Percentiles rank a stretch among this genome's conserved stretches.
phyloP scores from a whole-genome alignment of 2,329 filamentous ascomycete species.

The Karstenula rhodostoma region DNA sequence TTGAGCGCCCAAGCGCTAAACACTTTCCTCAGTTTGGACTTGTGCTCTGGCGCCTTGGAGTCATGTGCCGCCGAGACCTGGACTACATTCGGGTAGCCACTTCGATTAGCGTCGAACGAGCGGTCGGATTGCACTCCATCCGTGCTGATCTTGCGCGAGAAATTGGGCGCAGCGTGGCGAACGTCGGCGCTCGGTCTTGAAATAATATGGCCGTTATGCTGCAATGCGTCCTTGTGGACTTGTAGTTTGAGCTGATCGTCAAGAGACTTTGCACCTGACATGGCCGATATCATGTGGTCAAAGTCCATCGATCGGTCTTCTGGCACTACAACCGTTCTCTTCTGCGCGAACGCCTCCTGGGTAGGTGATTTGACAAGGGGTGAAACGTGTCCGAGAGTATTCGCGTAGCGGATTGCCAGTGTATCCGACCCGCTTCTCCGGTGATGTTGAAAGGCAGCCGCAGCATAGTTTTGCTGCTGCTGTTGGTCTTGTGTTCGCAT shows the following conservation, averaged over 20 bases:
- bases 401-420: conserved; percentile 33
- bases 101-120: conserved; percentile 7
- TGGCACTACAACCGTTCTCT: conserved; percentile 3
- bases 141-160: conserved; percentile 44
- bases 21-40: conserved; percentile 44
- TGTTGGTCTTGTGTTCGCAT: conserved; percentile 45
- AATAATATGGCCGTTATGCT: conserved; percentile 23
- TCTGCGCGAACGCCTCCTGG: conserved; percentile 20
- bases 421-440: conserved; percentile 42
- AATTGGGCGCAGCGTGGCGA: conserved; percentile 32
- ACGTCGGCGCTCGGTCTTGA: conserved; percentile 34
- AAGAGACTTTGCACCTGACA: conserved; percentile 33
- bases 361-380: conserved; percentile 22
- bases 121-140: conserved; percentile 27
- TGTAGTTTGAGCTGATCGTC: conserved; percentile 27
- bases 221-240: conserved; percentile 26
- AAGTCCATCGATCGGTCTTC: conserved; percentile 24
- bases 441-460: conserved; percentile 37
- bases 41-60: conserved; percentile 34
- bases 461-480: conserved; percentile 36
- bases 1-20: conserved; percentile 47
- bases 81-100: conserved; percentile 23
- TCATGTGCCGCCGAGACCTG: conserved; percentile 19
- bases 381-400: conserved; percentile 23
- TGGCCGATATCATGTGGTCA: conserved; percentile 34